Conservation (phyloP, 768 basidiomycete species). For the Suillus clintonianus region DNA sequence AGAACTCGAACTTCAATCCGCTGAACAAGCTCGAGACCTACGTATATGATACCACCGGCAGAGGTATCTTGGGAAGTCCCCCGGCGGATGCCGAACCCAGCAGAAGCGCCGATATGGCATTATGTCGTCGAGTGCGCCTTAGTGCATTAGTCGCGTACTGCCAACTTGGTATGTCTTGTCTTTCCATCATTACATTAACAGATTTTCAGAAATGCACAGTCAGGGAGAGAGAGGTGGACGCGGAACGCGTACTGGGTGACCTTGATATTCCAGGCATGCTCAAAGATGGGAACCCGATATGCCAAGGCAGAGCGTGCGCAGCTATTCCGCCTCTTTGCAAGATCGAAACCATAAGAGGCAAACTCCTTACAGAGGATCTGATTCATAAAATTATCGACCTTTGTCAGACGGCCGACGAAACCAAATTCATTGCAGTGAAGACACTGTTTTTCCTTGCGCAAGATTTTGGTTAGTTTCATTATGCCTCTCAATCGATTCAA, state of each 20-base stretch:
- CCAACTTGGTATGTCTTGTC: constrained; percentile 25
- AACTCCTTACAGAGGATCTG: constrained; percentile 18
- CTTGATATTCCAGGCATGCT: constrained; percentile 19
- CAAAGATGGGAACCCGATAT: constrained; percentile 5
- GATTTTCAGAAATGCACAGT: not conserved
- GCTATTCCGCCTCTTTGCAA: constrained; percentile 32
- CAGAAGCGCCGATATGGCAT: too few relatives aligned
- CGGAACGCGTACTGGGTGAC: not conserved
- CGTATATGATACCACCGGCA: too few relatives aligned
- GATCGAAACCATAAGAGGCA: constrained; percentile 8
- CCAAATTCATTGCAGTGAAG: constrained; percentile 12
- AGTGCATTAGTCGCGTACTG: constrained; percentile 27
- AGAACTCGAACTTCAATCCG: too few relatives aligned
- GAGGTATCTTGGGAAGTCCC: too few relatives aligned
- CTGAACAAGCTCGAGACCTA: too few relatives aligned
- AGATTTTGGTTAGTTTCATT: not conserved
- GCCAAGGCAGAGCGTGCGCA: constrained; percentile 24
- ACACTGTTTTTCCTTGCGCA: not conserved
- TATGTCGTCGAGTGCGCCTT: too few relatives aligned
- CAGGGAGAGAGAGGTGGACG: constrained; percentile 8
- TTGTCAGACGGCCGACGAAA: constrained; percentile 18
- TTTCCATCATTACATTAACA: not conserved
- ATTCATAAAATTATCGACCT: constrained; percentile 18
- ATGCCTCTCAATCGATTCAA: constrained; percentile 11
- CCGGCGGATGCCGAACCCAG: too few relatives aligned